These are phyloP conservation scores for Clarkia xantiana DNA, from an alignment of 345 rosid genomes.

Conservation along the genomic window DNA sequence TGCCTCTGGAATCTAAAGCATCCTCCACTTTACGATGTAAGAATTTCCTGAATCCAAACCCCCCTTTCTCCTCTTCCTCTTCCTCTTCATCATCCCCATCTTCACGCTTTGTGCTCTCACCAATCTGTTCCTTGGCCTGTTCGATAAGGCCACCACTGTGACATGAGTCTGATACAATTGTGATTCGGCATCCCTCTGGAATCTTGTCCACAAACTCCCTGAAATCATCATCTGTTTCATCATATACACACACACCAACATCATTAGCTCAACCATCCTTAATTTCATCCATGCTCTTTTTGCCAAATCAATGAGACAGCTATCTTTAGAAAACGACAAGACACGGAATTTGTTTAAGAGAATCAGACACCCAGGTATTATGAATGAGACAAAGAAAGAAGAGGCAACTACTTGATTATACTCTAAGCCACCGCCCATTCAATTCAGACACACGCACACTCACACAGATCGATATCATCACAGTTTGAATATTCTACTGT, in stretches of 20 bases:
- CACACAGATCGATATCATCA: too few species aligned
- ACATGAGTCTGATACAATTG: constrained; percentile 84
- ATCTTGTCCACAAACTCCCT: constrained; percentile 64
- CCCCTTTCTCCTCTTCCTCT: constrained; percentile 11
- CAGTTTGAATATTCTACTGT: too few species aligned
- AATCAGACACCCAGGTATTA: too few species aligned
- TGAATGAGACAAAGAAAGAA: too few species aligned
- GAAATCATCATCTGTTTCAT: constrained; percentile 70
- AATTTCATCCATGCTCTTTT: not conserved
- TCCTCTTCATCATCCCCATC: constrained; percentile 4
- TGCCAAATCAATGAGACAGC: too few species aligned
- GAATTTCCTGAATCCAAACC: constrained; percentile 36
- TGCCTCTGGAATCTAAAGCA: constrained; percentile 49
- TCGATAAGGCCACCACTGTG: constrained; percentile 95
- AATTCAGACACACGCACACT: too few species aligned
- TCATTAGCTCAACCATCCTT: not conserved
- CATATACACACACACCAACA: not conserved
- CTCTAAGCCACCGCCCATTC: too few species aligned
- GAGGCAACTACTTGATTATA: too few species aligned
- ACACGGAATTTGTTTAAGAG: too few species aligned
- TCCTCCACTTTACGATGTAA: constrained; percentile 30
- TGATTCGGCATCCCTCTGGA: constrained; percentile 47
- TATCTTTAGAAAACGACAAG: too few species aligned
- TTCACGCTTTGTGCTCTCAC: constrained; percentile 51
- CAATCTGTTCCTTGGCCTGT: constrained; percentile 87